A percentile compares a stretch with the other conserved stretches of the same genome.
Evolutionary conservation across 805 yeast species (phyloP).

Genomic region (Pichia membranifaciens): DNA sequence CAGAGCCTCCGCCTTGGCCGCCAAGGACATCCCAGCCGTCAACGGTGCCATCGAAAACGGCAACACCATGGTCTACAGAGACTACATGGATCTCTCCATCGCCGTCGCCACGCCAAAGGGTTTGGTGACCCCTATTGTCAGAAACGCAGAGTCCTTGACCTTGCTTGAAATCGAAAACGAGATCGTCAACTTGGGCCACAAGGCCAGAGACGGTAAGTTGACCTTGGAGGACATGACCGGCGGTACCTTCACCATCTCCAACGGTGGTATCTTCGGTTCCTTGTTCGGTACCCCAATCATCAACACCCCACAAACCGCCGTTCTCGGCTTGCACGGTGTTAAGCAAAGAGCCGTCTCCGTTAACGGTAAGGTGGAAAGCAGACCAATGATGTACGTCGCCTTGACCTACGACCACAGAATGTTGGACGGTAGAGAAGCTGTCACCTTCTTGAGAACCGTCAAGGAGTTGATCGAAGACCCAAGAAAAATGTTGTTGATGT

Average conservation of each 20-base stretch:
- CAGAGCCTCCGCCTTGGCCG: slow-evolving; percentile 86
- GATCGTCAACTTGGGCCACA: slow-evolving; percentile 72
- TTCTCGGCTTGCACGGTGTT: slow-evolving; percentile 93
- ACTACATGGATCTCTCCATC: slow-evolving; percentile 89
- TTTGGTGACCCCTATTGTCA: slow-evolving; percentile 93
- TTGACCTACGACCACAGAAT: slow-evolving; percentile 98
- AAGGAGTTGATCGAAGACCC: slow-evolving; percentile 98
- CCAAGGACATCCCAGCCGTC: slow-evolving; percentile 90
- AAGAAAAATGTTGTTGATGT: slow-evolving; percentile 82
- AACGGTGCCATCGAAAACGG: slow-evolving; percentile 91
- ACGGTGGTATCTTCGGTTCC: slow-evolving; percentile 99
- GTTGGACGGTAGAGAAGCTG: slow-evolving; percentile 98
- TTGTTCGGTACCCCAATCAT: slow-evolving; percentile 97
- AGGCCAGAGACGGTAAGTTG: slow-evolving; percentile 95
- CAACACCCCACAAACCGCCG: slow-evolving; percentile 97
- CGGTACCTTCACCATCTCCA: slow-evolving; percentile 97
- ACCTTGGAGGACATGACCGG: slow-evolving; percentile 98
- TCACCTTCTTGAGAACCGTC: slow-evolving; percentile 87
- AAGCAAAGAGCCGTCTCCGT: slow-evolving; percentile 92
- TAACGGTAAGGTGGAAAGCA: slow-evolving; percentile 89
- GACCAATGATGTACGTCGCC: slow-evolving; percentile 99
- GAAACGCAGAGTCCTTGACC: slow-evolving; percentile 90
- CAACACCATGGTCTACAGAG: slow-evolving; percentile 92
- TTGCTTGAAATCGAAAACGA: slow-evolving; percentile 88
- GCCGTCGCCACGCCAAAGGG: slow-evolving; percentile 99